Conservation (phyloP, 2,329 filamentous ascomycete genomes). For the Drechmeria coniospora region DNA sequence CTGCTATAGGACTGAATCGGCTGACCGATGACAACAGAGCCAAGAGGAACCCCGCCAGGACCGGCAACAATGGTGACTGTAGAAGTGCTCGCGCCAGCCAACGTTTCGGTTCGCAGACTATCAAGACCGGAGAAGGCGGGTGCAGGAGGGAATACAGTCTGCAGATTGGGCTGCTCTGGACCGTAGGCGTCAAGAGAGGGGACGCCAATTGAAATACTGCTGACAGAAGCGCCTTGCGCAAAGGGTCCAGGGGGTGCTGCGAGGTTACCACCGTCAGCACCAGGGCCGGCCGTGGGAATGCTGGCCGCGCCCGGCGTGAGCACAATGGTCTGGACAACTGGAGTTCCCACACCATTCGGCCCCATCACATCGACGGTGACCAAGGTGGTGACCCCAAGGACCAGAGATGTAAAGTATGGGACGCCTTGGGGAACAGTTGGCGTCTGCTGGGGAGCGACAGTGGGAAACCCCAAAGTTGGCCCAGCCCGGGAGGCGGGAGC, state of each 20-base stretch:
- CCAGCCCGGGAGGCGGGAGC: slow-evolving; percentile 4
- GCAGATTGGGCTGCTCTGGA: slow-evolving; percentile 1
- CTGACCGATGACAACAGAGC: slow-evolving; percentile 7
- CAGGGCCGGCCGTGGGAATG: slow-evolving; percentile 5
- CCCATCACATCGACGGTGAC: slow-evolving; percentile 17
- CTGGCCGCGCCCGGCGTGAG: slow-evolving; percentile 10
- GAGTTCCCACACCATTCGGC: slow-evolving; percentile 15
- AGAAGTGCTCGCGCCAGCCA: slow-evolving; percentile 10
- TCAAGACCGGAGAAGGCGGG: slow-evolving; percentile 9
- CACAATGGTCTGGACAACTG: slow-evolving; percentile 17
- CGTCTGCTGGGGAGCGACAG: slow-evolving; percentile 7
- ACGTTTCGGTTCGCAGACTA: slow-evolving; percentile 7
- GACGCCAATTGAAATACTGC: slow-evolving; percentile 4
- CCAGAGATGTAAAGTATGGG: slow-evolving; percentile 5
- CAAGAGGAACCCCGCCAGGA: slow-evolving; percentile 8
- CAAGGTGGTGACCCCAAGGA: slow-evolving; percentile 10
- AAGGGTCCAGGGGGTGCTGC: slow-evolving; percentile 5
- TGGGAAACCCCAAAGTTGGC: slow-evolving; percentile 7
- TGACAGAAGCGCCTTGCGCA: slow-evolving; percentile 4
- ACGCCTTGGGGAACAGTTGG: slow-evolving; percentile 9
- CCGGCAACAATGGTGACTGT: slow-evolving; percentile 11
- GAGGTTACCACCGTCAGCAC: slow-evolving; percentile 7
- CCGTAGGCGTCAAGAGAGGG: slow-evolving; percentile 14
- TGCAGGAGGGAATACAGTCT: slow-evolving; percentile 5
- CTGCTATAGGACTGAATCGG: slow-evolving; percentile 7